Conservation (phyloP, 306 rosid species). For the Corylus avellana region DNA sequence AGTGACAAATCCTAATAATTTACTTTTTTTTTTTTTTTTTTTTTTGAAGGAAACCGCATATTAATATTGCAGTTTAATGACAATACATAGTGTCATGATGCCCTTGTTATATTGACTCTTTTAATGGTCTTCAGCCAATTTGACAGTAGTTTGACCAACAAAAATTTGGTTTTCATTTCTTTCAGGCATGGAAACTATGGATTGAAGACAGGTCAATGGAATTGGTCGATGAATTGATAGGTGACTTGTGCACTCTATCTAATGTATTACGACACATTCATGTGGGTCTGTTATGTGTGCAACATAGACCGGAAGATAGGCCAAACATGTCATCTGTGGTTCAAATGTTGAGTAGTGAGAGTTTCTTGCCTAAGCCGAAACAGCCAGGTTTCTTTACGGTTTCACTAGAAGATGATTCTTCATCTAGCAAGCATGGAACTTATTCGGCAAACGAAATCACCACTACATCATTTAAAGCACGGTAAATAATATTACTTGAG, state of each 20-base stretch:
- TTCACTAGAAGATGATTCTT: conserved; percentile 14
- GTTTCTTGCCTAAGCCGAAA: conserved; percentile 43
- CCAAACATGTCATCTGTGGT: conserved; percentile 57
- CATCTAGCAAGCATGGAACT: background rate
- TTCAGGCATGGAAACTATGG: conserved; percentile 36
- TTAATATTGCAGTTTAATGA: background rate
- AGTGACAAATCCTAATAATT: background rate
- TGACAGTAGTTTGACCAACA: background rate
- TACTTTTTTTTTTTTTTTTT: background rate
- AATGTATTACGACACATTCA: conserved; percentile 47
- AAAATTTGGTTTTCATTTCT: background rate
- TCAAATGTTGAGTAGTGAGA: conserved; percentile 45
- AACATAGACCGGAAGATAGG: conserved; percentile 48
- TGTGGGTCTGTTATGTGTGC: conserved; percentile 56
- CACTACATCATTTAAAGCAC: conserved; percentile 29
- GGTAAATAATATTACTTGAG: conserved; percentile 1
- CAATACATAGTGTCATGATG: background rate
- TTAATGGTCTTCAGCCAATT: no score
- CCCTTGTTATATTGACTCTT: background rate
- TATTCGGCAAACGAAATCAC: conserved; percentile 33
- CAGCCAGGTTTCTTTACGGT: conserved; percentile 44
- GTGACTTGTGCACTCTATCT: background rate
- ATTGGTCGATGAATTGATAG: conserved; percentile 22
- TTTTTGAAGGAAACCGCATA: background rate
- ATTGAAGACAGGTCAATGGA: conserved; percentile 9